Base-by-base conservation (phyloP, 495 filamentous ascomycete genomes). In the Pseudevernia furfuracea region DNA sequence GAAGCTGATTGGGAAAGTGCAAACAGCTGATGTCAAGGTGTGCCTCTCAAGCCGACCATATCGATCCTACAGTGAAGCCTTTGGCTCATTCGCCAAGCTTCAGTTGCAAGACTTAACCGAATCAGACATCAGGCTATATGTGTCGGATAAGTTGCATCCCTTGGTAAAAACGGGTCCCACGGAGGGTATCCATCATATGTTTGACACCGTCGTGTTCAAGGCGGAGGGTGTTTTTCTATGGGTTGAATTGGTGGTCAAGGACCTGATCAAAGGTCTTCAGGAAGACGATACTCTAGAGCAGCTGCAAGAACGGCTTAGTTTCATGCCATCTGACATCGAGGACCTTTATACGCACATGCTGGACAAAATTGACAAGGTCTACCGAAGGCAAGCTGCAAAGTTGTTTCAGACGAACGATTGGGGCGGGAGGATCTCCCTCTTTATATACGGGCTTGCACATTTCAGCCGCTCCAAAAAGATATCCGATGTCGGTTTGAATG, bases 151-250 rank as follows among this genome's bases (percentile, higher is more conserved):
- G 28, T 15, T 34, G 32, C n/a, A 36, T 38, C 0, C 12, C 23
- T 36, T 30, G 17, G 1, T 5, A 4, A 5, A 9, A 53, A 4
- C n/a, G 14, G n/a, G 12, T 15, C 17, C 6, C n/a, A n/a, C n/a
- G n/a, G n/a, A n/a, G n/a, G 19, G 0, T 61, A 1, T 52, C 19
- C n/a, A n/a, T 53, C 2, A 10, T 23, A 23, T 38, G 11, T 1
- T 2, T 4, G 3, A 44, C 0, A 4, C 5, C 2, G 19, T 62
- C 15, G 23, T 41, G 1, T 10, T 5, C 2, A 62, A 41, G 4
- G 61, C 61, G 8, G 34, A 62, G n/a, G 61, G 61, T 6, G 49
- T 62, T 1, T 62, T 62, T 19, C 34, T 62, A 23, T 62, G 61
- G 61, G 61, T 62, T 9, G 12, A 62, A 6, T 32, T 62, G 23